Evolutionary conservation across 148 eudicot genomes (phyloP).

Genomic region (Dianthus caryophyllus): DNA sequence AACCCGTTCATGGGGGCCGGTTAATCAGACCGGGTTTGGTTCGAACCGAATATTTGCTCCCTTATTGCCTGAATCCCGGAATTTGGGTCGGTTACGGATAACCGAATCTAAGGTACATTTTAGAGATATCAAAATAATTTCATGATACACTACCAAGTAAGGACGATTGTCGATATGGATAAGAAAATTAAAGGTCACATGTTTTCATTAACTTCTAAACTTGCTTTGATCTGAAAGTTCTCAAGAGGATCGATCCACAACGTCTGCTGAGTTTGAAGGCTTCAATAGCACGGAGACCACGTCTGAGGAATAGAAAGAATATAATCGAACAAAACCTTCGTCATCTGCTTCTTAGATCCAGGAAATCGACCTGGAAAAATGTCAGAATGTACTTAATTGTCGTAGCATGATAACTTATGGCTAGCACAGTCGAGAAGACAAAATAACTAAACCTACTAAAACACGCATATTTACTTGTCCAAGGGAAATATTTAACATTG

Average conservation of each 20-base stretch:
- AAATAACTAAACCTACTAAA: background rate
- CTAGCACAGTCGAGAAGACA: background rate
- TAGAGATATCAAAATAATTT: too few relatives aligned
- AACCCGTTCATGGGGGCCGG: constrained; percentile 78
- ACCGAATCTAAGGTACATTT: too few relatives aligned
- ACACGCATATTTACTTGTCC: constrained; percentile 35
- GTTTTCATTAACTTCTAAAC: constrained; percentile 55
- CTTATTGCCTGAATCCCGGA: constrained; percentile 60
- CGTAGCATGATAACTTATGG: background rate
- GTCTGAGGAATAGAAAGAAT: constrained; percentile 67
- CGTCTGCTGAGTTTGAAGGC: constrained; percentile 40
- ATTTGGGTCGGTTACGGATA: constrained; percentile 41
- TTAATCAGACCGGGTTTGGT: constrained; percentile 34
- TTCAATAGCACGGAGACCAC: constrained; percentile 51
- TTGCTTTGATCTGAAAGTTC: constrained; percentile 29
- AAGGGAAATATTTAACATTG: too few relatives aligned
- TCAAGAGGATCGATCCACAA: constrained; percentile 29
- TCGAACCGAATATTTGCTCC: constrained; percentile 71
- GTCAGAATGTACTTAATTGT: background rate
- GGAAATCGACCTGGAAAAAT: constrained; percentile 19
- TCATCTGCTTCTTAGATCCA: constrained; percentile 73
- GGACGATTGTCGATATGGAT: too few relatives aligned
- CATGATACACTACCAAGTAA: too few relatives aligned
- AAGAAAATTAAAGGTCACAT: too few relatives aligned
- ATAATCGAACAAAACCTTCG: constrained; percentile 41